Evolutionary conservation across 345 rosid genomes (phyloP).

Genomic region (rapeseed (Brassica napus)): Da-Ae NC_063435.1:23729001-23729500

Average conservation of each 20-base stretch:
- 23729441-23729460: not conserved
- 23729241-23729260: not conserved
- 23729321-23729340: not conserved
- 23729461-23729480: not conserved
- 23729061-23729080: slow-evolving; percentile 49
- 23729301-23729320: not conserved
- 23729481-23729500: not conserved
- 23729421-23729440: slow-evolving; percentile 7
- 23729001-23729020: slow-evolving; percentile 3
- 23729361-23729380: not conserved
- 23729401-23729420: not conserved
- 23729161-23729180: slow-evolving; percentile 33
- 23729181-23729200: not conserved
- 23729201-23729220: not conserved
- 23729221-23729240: not conserved
- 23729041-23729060: slow-evolving; percentile 58
- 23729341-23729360: not conserved
- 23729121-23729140: slow-evolving; percentile 45
- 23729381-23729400: not conserved
- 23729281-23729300: not conserved
- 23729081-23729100: slow-evolving; percentile 46
- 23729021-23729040: slow-evolving; percentile 36
- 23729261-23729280: not conserved
- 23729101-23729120: slow-evolving; percentile 43
- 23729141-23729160: slow-evolving; percentile 46